phyloP scores from a whole-genome alignment of 139 green algal genomes.

The Picochlorum sp. region DNA sequence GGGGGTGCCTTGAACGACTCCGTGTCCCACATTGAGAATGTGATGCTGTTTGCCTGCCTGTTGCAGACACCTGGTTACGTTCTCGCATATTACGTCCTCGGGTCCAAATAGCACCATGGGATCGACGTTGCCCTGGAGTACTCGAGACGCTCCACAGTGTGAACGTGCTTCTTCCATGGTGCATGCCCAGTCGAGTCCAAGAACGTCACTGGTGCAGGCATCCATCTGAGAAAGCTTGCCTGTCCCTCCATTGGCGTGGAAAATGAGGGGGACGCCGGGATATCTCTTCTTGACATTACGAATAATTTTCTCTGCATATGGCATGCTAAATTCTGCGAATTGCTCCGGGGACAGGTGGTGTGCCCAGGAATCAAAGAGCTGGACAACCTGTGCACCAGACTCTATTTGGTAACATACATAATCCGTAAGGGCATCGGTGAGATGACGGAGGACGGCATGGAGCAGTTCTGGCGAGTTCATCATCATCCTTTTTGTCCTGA shows the following conservation, averaged over 20 bases:
- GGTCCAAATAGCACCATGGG: slow-evolving; percentile 87
- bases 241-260: slow-evolving; percentile 89
- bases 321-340: slow-evolving; percentile 85
- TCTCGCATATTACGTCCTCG: slow-evolving; percentile 48
- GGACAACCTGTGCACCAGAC: slow-evolving; percentile 79
- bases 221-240: slow-evolving; percentile 75
- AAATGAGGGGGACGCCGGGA: slow-evolving; percentile 85
- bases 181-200: slow-evolving; percentile 87
- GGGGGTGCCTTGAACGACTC: slow-evolving; percentile 83
- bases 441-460: slow-evolving; percentile 77
- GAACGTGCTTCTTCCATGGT: slow-evolving; percentile 60
- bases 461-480: slow-evolving; percentile 68
- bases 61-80: slow-evolving; percentile 46
- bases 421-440: slow-evolving; percentile 69
- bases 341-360: slow-evolving; percentile 84
- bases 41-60: slow-evolving; percentile 50
- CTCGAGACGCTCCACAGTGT: slow-evolving; percentile 34
- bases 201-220: slow-evolving; percentile 56
- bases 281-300: slow-evolving; percentile 49
- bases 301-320: slow-evolving; percentile 83
- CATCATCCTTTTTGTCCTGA: slow-evolving; percentile 75
- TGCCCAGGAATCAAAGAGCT: slow-evolving; percentile 98
- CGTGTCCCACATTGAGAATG: slow-evolving; percentile 91
- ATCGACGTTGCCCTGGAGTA: slow-evolving; percentile 77
- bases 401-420: slow-evolving; percentile 94